These are phyloP conservation scores for Quercus phellos DNA, from an alignment of 331 rosid species.

Conservation along the genomic window DNA sequence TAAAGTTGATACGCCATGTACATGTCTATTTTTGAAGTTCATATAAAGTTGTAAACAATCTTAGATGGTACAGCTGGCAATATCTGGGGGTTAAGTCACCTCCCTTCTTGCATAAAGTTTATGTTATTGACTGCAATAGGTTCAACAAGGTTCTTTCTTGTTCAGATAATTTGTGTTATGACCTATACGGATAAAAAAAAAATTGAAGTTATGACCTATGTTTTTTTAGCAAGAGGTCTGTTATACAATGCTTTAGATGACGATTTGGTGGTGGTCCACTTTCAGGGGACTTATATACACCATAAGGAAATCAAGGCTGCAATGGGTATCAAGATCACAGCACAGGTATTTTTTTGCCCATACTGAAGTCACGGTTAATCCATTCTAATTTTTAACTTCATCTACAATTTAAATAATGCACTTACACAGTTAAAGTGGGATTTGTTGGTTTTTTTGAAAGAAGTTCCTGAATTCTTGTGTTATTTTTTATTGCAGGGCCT, in stretches of 20 bases:
- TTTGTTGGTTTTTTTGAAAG: not conserved
- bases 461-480: slow-evolving; percentile 2
- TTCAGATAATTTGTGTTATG: not conserved
- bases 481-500: slow-evolving; percentile 61
- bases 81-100: not conserved
- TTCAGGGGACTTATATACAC: slow-evolving; percentile 86
- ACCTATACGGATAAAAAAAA: not conserved
- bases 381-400: slow-evolving; percentile 3
- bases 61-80: not conserved
- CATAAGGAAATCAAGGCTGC: slow-evolving; percentile 99
- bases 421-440: not conserved
- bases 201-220: not conserved
- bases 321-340: slow-evolving; percentile 96
- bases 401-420: not conserved
- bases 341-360: slow-evolving; percentile 60
- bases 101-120: not conserved
- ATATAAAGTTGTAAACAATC: not conserved
- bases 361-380: slow-evolving; percentile 19
- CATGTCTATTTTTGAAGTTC: not conserved
- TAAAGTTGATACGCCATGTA: not conserved
- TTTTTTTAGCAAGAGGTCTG: not conserved
- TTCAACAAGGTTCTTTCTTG: not conserved
- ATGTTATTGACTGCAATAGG: not conserved
- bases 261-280: slow-evolving; percentile 21
- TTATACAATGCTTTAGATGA: not conserved